A percentile compares a stretch with the other conserved stretches of the same genome.
Conservation (phyloP, 139 green algal species). For the Chlamydomonas applanata region DNA sequence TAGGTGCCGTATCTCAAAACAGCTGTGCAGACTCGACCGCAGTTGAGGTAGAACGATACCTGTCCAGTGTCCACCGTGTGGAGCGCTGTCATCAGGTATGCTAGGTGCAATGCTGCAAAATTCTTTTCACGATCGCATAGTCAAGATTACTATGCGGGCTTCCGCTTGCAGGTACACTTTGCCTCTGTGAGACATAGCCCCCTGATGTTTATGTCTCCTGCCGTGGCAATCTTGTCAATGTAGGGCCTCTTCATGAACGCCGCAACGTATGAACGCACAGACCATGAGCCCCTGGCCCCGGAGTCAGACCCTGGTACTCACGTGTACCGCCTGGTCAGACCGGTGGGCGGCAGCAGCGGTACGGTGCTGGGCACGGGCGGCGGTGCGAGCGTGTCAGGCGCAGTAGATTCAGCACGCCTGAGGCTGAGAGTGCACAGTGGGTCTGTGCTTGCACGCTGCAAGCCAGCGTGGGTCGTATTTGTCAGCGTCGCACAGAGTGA, state of each 20-base stretch:
- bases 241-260: slow-evolving; percentile 71
- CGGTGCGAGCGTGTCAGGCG: slow-evolving; percentile 4
- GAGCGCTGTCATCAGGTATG: too few relatives aligned
- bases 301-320: slow-evolving; percentile 42
- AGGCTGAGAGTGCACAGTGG: slow-evolving; percentile 36
- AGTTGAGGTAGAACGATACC: too few relatives aligned
- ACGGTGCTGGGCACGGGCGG: not conserved
- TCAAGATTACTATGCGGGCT: too few relatives aligned
- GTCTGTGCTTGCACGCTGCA: slow-evolving; percentile 35
- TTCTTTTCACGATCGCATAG: too few relatives aligned
- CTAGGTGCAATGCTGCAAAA: too few relatives aligned
- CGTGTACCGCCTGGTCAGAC: slow-evolving; percentile 63
- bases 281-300: slow-evolving; percentile 43
- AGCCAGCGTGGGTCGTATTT: slow-evolving; percentile 30
- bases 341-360: slow-evolving; percentile 5
- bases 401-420: slow-evolving; percentile 7
- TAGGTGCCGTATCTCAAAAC: not conserved
- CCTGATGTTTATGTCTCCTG: too few relatives aligned
- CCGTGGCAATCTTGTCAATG: not conserved
- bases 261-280: slow-evolving; percentile 46
- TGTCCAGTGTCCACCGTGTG: too few relatives aligned
- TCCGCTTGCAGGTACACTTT: too few relatives aligned
- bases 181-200: too few relatives aligned
- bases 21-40: too few relatives aligned
- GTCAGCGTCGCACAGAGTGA: slow-evolving; percentile 55